A percentile compares a stretch with the other conserved stretches of the same genome.
phyloP scores from a whole-genome alignment of 768 basidiomycete species.

The Pilatotrama ljubarskyi region DNA sequence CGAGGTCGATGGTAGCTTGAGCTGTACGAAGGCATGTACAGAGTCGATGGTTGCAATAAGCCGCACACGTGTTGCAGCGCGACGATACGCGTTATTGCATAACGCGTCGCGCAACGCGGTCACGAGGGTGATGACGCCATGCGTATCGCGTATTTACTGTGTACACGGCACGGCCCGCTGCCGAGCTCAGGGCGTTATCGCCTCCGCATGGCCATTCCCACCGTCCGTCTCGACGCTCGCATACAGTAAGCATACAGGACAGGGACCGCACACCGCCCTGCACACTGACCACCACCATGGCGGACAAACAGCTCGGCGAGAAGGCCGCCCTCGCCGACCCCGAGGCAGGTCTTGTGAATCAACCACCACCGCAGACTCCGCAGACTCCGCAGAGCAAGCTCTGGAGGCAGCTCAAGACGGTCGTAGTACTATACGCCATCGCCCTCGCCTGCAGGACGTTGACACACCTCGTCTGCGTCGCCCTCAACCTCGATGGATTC shows the following conservation, averaged over 20 bases:
- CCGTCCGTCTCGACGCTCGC: neutral
- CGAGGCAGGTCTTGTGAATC: neutral
- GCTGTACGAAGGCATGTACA: too few species aligned
- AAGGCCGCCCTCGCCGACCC: constrained; percentile 10
- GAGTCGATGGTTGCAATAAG: too few species aligned
- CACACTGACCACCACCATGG: neutral
- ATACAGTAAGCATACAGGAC: neutral
- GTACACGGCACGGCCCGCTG: neutral
- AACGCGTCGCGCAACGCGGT: neutral
- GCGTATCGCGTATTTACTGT: neutral
- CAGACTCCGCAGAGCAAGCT: neutral
- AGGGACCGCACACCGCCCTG: neutral
- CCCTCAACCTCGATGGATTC: neutral
- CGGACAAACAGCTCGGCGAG: constrained; percentile 1
- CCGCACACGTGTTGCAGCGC: too few species aligned
- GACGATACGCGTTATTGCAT: neutral
- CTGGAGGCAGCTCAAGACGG: neutral
- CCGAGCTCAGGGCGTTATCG: neutral
- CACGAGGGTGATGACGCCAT: neutral
- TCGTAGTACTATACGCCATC: neutral
- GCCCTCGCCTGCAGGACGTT: neutral
- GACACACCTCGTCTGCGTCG: neutral
- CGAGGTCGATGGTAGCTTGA: neutral
- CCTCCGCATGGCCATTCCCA: neutral
- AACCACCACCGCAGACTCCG: too few species aligned